A percentile compares a stretch with the other conserved stretches of the same genome.
Conservation (phyloP, 2,329 filamentous ascomycete species). For the Pestalotiopsis sp. region DNA sequence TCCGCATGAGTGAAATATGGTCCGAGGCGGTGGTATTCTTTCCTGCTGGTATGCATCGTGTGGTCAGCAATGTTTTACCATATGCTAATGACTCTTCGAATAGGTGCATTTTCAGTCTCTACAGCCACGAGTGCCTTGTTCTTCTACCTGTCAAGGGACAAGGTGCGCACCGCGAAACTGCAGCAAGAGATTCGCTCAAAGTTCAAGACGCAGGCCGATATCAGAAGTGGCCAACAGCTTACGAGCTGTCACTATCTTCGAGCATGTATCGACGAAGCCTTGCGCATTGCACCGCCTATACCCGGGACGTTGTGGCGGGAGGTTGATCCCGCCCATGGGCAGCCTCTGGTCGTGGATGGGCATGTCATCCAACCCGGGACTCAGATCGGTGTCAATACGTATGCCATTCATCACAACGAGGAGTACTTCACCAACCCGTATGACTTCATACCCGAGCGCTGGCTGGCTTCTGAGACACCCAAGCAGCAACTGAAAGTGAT, state of each 20-base stretch:
- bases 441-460: slow-evolving; percentile 33
- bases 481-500: slow-evolving; percentile 15
- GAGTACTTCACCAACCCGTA: slow-evolving; percentile 27
- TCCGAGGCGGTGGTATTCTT: slow-evolving; percentile 10
- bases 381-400: slow-evolving; percentile 34
- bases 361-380: slow-evolving; percentile 33
- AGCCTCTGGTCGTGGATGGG: slow-evolving; percentile 23
- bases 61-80: background rate
- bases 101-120: slow-evolving; percentile 30
- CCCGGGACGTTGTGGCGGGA: slow-evolving; percentile 34
- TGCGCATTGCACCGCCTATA: slow-evolving; percentile 46
- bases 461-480: slow-evolving; percentile 24
- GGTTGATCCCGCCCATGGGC: slow-evolving; percentile 14
- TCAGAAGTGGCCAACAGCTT: slow-evolving; percentile 31
- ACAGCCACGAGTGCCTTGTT: slow-evolving; percentile 32
- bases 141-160: slow-evolving; percentile 35
- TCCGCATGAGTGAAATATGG: slow-evolving; percentile 3
- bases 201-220: slow-evolving; percentile 33
- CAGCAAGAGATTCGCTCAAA: slow-evolving; percentile 30
- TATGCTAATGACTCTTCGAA: background rate
- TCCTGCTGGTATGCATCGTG: background rate
- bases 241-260: slow-evolving; percentile 40
- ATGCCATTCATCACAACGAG: slow-evolving; percentile 36
- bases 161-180: slow-evolving; percentile 25
- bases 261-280: slow-evolving; percentile 47